Percentiles rank a stretch among this genome's conserved stretches.
phyloP scores from a whole-genome alignment of 1,139 yeast species.

The Saccharomyces hybrid region DNA sequence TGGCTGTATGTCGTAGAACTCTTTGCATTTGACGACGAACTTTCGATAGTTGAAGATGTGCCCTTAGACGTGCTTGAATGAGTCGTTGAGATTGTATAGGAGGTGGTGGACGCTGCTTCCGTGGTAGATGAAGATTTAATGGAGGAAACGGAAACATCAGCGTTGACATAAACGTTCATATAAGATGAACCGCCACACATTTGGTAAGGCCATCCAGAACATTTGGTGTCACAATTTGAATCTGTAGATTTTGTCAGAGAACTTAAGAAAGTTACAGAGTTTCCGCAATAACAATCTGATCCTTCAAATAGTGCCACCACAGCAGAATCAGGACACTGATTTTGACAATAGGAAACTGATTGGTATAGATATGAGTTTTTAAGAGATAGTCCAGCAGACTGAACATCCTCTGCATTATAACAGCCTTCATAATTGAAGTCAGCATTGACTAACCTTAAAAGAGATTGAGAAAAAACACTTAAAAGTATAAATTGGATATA shows the following conservation, averaged over 20 bases:
- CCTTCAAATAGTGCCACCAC: constrained; percentile 51
- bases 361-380: constrained; percentile 42
- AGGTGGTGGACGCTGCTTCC: constrained; percentile 39
- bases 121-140: neutral
- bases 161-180: constrained; percentile 41
- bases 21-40: neutral
- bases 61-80: neutral
- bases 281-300: constrained; percentile 55
- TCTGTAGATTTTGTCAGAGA: constrained; percentile 31
- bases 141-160: constrained; percentile 32
- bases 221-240: constrained; percentile 42
- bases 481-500: neutral
- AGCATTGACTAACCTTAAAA: constrained; percentile 1
- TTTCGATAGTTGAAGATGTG: neutral
- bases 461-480: neutral
- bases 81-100: neutral
- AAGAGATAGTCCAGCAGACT: constrained; percentile 10
- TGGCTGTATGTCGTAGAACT: constrained; percentile 4
- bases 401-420: constrained; percentile 11
- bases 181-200: constrained; percentile 55
- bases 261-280: constrained; percentile 29
- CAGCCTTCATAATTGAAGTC: constrained; percentile 18
- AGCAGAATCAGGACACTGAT: constrained; percentile 41
- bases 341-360: constrained; percentile 43
- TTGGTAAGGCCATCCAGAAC: constrained; percentile 52